phyloP scores from a whole-genome alignment of 176 grass and related monocot genomes.

The Eragrostis curvula region DNA sequence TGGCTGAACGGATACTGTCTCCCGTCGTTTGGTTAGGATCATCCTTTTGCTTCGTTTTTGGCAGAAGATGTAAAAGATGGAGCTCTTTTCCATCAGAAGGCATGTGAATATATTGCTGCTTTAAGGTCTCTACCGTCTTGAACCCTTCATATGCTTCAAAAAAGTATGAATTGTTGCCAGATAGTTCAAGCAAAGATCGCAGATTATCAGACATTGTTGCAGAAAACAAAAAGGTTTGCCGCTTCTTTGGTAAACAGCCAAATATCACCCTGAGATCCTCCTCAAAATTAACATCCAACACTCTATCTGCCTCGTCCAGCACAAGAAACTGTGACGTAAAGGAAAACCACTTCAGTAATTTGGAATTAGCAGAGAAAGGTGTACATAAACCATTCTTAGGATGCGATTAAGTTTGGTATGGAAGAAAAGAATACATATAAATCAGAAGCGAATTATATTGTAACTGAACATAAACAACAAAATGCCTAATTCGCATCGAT shows the following conservation, averaged over 20 bases:
- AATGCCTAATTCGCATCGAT: not conserved
- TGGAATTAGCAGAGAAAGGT: slow-evolving; percentile 14
- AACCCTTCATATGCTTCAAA: slow-evolving; percentile 93
- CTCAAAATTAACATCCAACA: slow-evolving; percentile 88
- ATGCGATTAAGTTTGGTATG: slow-evolving; percentile 52
- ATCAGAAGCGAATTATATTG: too few species aligned
- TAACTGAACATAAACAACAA: not conserved
- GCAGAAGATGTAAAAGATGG: slow-evolving; percentile 81
- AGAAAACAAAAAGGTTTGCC: slow-evolving; percentile 93
- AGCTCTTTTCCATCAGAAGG: slow-evolving; percentile 78
- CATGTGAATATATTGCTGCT: slow-evolving; percentile 69
- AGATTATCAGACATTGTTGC: slow-evolving; percentile 95
- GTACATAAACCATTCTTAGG: slow-evolving; percentile 11
- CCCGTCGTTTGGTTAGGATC: not conserved
- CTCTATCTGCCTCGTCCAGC: slow-evolving; percentile 92
- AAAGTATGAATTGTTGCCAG: slow-evolving; percentile 77
- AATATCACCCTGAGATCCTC: slow-evolving; percentile 90
- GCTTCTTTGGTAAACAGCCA: slow-evolving; percentile 71
- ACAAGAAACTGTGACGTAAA: slow-evolving; percentile 84
- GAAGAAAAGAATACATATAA: not conserved
- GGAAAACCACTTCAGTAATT: not conserved
- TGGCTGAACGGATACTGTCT: slow-evolving; percentile 66
- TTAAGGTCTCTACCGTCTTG: slow-evolving; percentile 87
- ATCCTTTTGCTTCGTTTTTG: slow-evolving; percentile 58
- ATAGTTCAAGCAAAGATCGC: slow-evolving; percentile 76